Percentiles rank a stretch among this genome's conserved stretches.
Evolutionary conservation across 306 rosid genomes (phyloP).

Genomic region (Malus domestica): ASM211411v1 NC_041796.1:27566501-27567000

Average conservation of each 20-base stretch:
- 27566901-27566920: conserved; percentile 95
- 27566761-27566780: background rate
- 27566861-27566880: conserved; percentile 97
- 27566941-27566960: conserved; percentile 42
- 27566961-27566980: background rate
- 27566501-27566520: background rate
- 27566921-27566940: conserved; percentile 71
- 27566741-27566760: background rate
- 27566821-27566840: conserved; percentile 74
- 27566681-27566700: too few relatives aligned
- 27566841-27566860: conserved; percentile 86
- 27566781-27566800: background rate
- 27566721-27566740: background rate
- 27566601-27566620: background rate
- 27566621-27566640: background rate
- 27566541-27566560: background rate
- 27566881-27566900: conserved; percentile 69
- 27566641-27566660: background rate
- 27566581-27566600: too few relatives aligned
- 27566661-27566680: too few relatives aligned
- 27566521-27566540: background rate
- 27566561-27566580: too few relatives aligned
- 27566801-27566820: conserved; percentile 10
- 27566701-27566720: background rate
- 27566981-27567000: conserved; percentile 2